These are phyloP conservation scores for Xylariaceae sp. DNA, from an alignment of 2,329 filamentous ascomycete genomes.

Conservation along the genomic window DNA sequence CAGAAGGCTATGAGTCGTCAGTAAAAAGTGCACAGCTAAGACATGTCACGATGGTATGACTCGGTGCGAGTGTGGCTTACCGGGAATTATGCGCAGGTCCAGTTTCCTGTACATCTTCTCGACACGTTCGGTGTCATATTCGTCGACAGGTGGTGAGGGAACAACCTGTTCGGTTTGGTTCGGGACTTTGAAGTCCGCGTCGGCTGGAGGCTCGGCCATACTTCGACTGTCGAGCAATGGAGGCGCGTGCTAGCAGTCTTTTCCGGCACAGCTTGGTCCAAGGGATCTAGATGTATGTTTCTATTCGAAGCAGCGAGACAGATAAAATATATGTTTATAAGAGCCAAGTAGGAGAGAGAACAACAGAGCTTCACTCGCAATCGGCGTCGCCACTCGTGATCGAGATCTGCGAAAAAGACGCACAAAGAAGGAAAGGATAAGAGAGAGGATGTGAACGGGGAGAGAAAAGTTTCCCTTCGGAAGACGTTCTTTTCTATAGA, in stretches of 20 bases:
- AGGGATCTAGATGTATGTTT: not conserved
- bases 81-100: constrained; percentile 55
- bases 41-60: not conserved
- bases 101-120: constrained; percentile 55
- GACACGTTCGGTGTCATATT: constrained; percentile 46
- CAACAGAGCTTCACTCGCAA: not conserved
- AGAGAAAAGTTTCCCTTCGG: too few species aligned
- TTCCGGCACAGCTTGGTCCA: constrained; percentile 29
- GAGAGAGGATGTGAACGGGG: not conserved
- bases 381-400: not conserved
- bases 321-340: not conserved
- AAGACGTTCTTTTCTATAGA: not conserved
- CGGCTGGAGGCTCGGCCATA: constrained; percentile 39
- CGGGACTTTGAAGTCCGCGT: constrained; percentile 33
- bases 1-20: constrained; percentile 60
- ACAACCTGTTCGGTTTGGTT: constrained; percentile 4
- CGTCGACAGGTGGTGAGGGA: constrained; percentile 16
- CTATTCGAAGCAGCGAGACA: not conserved
- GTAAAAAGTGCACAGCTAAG: not conserved
- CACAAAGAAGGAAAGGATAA: not conserved
- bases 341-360: not conserved
- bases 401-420: not conserved
- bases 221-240: constrained; percentile 48
- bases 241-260: constrained; percentile 46
- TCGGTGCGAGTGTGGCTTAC: constrained; percentile 30